Evolutionary conservation across 352 stramenopile species (phyloP).

Genomic region (Phytophthora parvispora): DNA sequence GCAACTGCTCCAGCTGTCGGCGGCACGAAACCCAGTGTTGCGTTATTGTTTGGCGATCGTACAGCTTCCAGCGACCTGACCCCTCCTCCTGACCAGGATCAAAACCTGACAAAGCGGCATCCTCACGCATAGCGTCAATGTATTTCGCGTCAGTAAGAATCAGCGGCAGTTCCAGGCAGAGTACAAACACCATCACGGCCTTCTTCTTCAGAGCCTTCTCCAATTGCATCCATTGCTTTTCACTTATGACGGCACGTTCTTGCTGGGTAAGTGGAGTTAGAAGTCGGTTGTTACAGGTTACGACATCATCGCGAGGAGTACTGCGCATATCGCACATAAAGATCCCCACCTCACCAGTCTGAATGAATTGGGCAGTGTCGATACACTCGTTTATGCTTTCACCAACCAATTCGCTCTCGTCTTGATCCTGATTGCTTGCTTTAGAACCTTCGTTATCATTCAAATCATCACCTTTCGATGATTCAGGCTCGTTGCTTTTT

Average conservation of each 20-base stretch:
- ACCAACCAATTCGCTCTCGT: neutral
- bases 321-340: conserved; percentile 77
- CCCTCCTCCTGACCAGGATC: conserved; percentile 23
- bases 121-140: conserved; percentile 58
- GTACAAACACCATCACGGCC: conserved; percentile 58
- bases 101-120: conserved; percentile 3
- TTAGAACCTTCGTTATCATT: neutral
- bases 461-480: neutral
- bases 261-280: conserved; percentile 51
- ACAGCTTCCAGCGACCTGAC: conserved; percentile 52
- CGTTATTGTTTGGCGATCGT: conserved; percentile 57
- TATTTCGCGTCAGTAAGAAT: conserved; percentile 63
- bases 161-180: conserved; percentile 77
- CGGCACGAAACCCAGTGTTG: conserved; percentile 83
- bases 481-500: neutral
- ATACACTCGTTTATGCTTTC: neutral
- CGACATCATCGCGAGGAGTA: conserved; percentile 38
- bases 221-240: conserved; percentile 74
- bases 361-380: conserved; percentile 47
- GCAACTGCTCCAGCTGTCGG: conserved; percentile 72
- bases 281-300: conserved; percentile 79
- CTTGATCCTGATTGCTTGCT: conserved; percentile 2
- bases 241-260: conserved; percentile 70
- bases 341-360: conserved; percentile 58
- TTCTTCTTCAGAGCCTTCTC: conserved; percentile 81